Percentiles rank a stretch among this genome's conserved stretches.
Evolutionary conservation across 441 rosid species (phyloP).

Genomic region (Euphorbia neoarborescens): DNA sequence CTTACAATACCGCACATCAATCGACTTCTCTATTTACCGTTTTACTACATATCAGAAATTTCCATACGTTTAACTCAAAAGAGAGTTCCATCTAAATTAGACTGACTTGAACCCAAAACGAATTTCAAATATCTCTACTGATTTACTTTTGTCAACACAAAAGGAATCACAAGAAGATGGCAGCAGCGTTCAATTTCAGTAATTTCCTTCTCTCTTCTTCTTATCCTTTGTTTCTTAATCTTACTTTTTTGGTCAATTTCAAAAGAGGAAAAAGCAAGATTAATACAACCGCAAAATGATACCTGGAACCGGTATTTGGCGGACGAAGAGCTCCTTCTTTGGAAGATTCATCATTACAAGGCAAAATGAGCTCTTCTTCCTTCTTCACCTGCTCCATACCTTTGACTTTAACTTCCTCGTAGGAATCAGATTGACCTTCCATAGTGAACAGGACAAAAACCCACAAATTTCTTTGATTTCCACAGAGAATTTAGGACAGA

Average conservation of each 20-base stretch:
- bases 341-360: neutral
- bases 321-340: neutral
- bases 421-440: slow-evolving; percentile 21
- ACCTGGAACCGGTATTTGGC: slow-evolving; percentile 1
- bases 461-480: neutral
- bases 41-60: too few species aligned
- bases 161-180: neutral
- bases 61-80: neutral
- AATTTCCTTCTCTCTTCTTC: neutral
- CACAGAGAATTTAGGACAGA: neutral
- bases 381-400: slow-evolving; percentile 15
- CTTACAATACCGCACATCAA: too few species aligned
- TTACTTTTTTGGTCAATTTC: neutral
- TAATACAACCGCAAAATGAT: neutral
- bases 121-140: neutral
- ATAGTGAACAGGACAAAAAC: slow-evolving; percentile 8
- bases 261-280: neutral
- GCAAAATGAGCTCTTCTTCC: neutral
- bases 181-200: neutral
- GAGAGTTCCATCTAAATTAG: neutral
- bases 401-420: slow-evolving; percentile 25
- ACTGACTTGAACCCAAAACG: too few species aligned
- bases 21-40: too few species aligned
- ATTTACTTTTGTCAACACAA: neutral
- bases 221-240: neutral